A percentile compares a stretch with the other conserved stretches of the same genome.
These are phyloP conservation scores for Heliosperma pusillum DNA, from an alignment of 148 eudicot species.

Conservation along the genomic window DNA sequence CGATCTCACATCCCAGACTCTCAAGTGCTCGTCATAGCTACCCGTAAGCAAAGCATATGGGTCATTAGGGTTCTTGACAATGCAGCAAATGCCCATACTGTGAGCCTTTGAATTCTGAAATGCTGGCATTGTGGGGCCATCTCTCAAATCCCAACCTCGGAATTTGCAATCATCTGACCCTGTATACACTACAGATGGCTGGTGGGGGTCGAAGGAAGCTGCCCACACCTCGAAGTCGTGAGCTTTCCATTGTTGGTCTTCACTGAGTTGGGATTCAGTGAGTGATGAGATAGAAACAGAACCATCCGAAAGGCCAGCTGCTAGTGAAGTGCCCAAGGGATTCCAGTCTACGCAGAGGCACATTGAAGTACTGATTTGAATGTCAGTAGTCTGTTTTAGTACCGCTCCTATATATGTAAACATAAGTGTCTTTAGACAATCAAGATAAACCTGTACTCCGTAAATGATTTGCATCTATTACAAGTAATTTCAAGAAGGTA, in stretches of 20 bases:
- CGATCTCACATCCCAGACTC: conserved; percentile 86
- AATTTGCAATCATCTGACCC: conserved; percentile 94
- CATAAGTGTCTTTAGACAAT: neutral
- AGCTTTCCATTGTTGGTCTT: conserved; percentile 74
- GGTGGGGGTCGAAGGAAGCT: conserved; percentile 71
- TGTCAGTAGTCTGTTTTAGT: conserved; percentile 41
- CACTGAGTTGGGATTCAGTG: conserved; percentile 47
- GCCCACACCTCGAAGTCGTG: conserved; percentile 95
- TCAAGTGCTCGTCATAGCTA: conserved; percentile 74
- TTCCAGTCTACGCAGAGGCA: conserved; percentile 91
- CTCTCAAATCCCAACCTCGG: conserved; percentile 79
- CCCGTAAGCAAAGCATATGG: conserved; percentile 67
- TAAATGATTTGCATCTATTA: neutral
- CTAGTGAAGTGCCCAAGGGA: conserved; percentile 60
- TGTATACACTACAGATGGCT: conserved; percentile 72
- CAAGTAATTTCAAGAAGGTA: neutral
- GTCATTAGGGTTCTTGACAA: conserved; percentile 66
- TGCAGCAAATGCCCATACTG: conserved; percentile 86
- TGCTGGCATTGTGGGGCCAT: conserved; percentile 39
- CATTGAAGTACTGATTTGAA: conserved; percentile 78
- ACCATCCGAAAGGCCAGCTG: conserved; percentile 84
- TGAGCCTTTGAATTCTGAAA: conserved; percentile 77
- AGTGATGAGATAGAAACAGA: conserved; percentile 62
- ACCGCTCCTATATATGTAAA: conserved; percentile 35
- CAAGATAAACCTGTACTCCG: neutral